phyloP scores from a whole-genome alignment of 2,329 filamentous ascomycete species.

The Beauveria pseudobassiana region DNA sequence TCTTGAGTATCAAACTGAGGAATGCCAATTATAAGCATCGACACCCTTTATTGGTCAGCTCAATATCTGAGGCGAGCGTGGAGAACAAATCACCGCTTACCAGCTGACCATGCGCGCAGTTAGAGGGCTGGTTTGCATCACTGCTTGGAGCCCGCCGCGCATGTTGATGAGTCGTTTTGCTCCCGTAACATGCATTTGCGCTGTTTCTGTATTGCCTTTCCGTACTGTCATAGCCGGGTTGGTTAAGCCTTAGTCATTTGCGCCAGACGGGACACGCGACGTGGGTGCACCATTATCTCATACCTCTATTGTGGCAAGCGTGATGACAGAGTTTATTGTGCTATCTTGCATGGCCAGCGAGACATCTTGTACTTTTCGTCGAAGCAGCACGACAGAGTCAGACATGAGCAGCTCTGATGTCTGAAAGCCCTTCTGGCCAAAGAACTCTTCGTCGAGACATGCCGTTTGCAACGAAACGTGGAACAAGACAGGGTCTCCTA shows the following conservation, averaged over 20 bases:
- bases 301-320: constrained; percentile 50
- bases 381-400: constrained; percentile 45
- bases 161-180: constrained; percentile 40
- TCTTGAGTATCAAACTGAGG: constrained; percentile 48
- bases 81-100: constrained; percentile 25
- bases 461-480: constrained; percentile 53
- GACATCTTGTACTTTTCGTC: constrained; percentile 40
- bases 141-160: constrained; percentile 41
- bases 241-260: not conserved
- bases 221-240: constrained; percentile 30
- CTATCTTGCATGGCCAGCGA: constrained; percentile 43
- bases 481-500: constrained; percentile 48
- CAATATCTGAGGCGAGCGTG: not conserved
- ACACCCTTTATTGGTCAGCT: constrained; percentile 37
- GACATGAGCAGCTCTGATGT: constrained; percentile 49
- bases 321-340: constrained; percentile 51
- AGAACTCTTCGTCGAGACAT: constrained; percentile 45
- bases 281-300: constrained; percentile 12
- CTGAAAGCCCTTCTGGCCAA: constrained; percentile 44
- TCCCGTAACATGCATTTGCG: constrained; percentile 41
- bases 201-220: constrained; percentile 41
- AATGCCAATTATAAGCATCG: constrained; percentile 43
- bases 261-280: not conserved
- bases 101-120: constrained; percentile 49
- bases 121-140: constrained; percentile 42